Evolutionary conservation across 805 yeast species (phyloP).

Genomic region (Saccharomycodes ludwigii): DNA sequence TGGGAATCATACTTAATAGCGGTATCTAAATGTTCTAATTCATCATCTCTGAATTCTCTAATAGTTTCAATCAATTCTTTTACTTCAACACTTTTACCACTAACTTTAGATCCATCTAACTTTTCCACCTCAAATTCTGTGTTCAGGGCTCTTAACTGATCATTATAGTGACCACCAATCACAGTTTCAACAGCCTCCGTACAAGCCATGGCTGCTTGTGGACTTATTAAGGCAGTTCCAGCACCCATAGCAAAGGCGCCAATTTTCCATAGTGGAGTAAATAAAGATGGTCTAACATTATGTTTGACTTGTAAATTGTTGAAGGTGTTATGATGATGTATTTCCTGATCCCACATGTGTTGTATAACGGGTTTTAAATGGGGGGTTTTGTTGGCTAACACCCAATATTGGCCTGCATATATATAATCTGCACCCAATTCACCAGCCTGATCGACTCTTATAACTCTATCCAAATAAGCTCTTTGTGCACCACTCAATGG

Average conservation of each 20-base stretch:
- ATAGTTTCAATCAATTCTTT: slow-evolving; percentile 46
- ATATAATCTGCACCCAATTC: slow-evolving; percentile 93
- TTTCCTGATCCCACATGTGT: slow-evolving; percentile 98
- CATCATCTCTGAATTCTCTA: slow-evolving; percentile 80
- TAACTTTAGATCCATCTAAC: slow-evolving; percentile 19
- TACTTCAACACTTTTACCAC: slow-evolving; percentile 37
- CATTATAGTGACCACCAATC: slow-evolving; percentile 91
- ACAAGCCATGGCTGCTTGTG: slow-evolving; percentile 99
- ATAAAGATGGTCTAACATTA: slow-evolving; percentile 79
- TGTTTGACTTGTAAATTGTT: slow-evolving; percentile 61
- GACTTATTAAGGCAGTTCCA: slow-evolving; percentile 74
- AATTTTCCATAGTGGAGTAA: slow-evolving; percentile 87
- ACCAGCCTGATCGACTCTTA: slow-evolving; percentile 96
- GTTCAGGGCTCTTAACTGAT: slow-evolving; percentile 67
- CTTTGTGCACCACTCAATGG: slow-evolving; percentile 38
- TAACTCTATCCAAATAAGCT: slow-evolving; percentile 59
- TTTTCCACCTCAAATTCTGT: slow-evolving; percentile 45
- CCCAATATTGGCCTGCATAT: slow-evolving; percentile 80
- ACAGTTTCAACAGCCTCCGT: slow-evolving; percentile 98
- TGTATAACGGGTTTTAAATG: slow-evolving; percentile 65
- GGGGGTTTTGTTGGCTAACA: slow-evolving; percentile 59
- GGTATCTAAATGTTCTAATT: slow-evolving; percentile 86
- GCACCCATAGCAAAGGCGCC: slow-evolving; percentile 85
- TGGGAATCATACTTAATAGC: slow-evolving; percentile 89
- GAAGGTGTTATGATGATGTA: slow-evolving; percentile 81